These are phyloP conservation scores for Barnettozyma siamensis DNA, from an alignment of 805 yeast genomes.

Conservation along the genomic window DNA sequence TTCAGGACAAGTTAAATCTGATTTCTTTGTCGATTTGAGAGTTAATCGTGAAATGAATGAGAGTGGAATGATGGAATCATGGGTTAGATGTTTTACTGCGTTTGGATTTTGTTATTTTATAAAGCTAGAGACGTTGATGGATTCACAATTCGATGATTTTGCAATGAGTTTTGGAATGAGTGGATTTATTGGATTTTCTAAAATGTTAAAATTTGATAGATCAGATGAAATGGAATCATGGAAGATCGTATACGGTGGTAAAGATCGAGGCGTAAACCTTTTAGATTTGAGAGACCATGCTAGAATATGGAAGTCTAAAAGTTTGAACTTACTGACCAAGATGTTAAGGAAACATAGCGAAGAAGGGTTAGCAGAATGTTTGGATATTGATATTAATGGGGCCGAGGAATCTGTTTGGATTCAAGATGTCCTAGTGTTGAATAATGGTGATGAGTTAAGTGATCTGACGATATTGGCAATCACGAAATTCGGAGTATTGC, in stretches of 20 bases:
- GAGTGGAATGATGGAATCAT: conserved; percentile 1
- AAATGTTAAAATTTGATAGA: conserved; percentile 10
- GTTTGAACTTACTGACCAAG: too few relatives aligned
- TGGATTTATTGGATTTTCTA: conserved; percentile 20
- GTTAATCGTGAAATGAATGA: conserved; percentile 4
- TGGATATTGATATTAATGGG: neutral
- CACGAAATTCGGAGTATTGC: conserved; percentile 21
- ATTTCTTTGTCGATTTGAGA: conserved; percentile 18
- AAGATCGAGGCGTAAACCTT: conserved; percentile 19
- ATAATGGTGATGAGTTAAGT: conserved; percentile 5
- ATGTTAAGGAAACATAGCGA: neutral
- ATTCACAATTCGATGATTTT: conserved; percentile 15
- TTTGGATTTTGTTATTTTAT: conserved; percentile 22
- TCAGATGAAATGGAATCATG: neutral
- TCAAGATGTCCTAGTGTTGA: conserved; percentile 15
- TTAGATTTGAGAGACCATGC: conserved; percentile 17
- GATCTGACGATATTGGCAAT: conserved; percentile 17
- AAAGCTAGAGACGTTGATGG: conserved; percentile 13
- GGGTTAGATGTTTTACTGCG: conserved; percentile 21
- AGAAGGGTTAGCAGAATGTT: neutral
- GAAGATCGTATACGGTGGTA: conserved; percentile 19
- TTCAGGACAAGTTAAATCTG: conserved; percentile 16
- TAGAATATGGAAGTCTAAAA: conserved; percentile 21
- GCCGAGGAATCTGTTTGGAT: conserved; percentile 17
- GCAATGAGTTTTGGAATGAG: conserved; percentile 23